Evolutionary conservation across 352 stramenopile genomes (phyloP), one percentile per base, ranked within the genome.

Genomic region (Globisporangium ultimum): DNA sequence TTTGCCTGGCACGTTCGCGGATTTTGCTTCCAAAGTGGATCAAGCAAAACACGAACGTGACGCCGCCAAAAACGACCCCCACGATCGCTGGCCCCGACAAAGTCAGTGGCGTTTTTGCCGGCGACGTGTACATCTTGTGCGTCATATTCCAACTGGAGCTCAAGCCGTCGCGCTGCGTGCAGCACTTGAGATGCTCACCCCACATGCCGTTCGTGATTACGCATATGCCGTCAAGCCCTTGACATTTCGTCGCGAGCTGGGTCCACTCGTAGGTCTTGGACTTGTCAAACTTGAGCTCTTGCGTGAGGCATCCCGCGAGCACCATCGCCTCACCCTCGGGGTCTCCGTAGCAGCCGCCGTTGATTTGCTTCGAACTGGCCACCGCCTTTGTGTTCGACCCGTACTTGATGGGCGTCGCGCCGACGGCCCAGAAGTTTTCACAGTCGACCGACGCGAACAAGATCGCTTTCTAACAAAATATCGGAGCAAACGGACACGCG

Each of bases 171-270:
- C 63, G 71, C 3, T 66, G 76, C n/a, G 68, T 88, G 67, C 84
- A 94, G 68, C 84, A 94, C 67, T 90, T 72, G 50, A 94, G 70
- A 53, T 94, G 84, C 61, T 90, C 65, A 52, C 76, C 77, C 84
- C 84, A 94, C 5, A 92, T 67, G 21, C 78, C 80, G 66, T 94
- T 94, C 9, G 84, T 94, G 63, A 91, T 79, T 46, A 79, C 80
- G 61, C 84, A 94, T 49, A 81, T 85, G 40, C 84, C 84, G 13
- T 74, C 72, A 17, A 94, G 71, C 8, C 84, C 82, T 18, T 78
- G 64, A 63, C 84, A 94, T 77, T 94, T 92, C 58, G 73, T 55
- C 9, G 84, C 84, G 50, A 94, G 64, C 52, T 88, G 68, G 56
- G 92, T 80, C 84, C 84, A 94, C 50, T 69, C 76, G 66, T 91